These are phyloP conservation scores for Cymbopogon citratus DNA, from an alignment of 176 grass and related monocot genomes.

Conservation along the genomic window DNA sequence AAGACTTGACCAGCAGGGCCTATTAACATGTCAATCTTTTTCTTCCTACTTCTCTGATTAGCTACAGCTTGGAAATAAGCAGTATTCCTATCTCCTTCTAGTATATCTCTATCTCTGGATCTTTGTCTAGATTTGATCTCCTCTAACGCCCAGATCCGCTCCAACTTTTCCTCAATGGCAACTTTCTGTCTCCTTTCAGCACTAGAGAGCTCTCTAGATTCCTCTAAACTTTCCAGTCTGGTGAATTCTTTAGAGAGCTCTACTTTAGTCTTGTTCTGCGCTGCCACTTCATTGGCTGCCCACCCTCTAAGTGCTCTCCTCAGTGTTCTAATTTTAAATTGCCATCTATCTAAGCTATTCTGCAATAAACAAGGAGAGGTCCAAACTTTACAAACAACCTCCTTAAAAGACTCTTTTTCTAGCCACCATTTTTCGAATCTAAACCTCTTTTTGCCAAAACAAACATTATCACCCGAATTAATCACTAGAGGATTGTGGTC, in stretches of 20 bases:
- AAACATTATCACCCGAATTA: too few relatives aligned
- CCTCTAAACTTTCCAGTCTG: too few relatives aligned
- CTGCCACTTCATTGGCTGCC: not conserved
- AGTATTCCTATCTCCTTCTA: not conserved
- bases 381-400: rapidly evolving
- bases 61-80: not conserved
- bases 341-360: not conserved
- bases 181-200: rapidly evolving
- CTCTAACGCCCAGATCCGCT: rapidly evolving
- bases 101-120: rapidly evolving
- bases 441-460: not conserved
- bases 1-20: rapidly evolving
- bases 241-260: too few relatives aligned
- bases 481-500: not conserved
- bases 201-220: too few relatives aligned
- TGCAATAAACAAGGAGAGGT: rapidly evolving
- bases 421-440: not conserved
- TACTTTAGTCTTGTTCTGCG: rapidly evolving
- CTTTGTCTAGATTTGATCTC: not conserved
- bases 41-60: not conserved
- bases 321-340: rapidly evolving
- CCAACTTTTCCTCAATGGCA: not conserved
- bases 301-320: not conserved
- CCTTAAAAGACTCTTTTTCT: not conserved
- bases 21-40: not conserved